Base-by-base conservation (phyloP, 202 grass and related monocot genomes). In the Elaeis oleifera region DNA sequence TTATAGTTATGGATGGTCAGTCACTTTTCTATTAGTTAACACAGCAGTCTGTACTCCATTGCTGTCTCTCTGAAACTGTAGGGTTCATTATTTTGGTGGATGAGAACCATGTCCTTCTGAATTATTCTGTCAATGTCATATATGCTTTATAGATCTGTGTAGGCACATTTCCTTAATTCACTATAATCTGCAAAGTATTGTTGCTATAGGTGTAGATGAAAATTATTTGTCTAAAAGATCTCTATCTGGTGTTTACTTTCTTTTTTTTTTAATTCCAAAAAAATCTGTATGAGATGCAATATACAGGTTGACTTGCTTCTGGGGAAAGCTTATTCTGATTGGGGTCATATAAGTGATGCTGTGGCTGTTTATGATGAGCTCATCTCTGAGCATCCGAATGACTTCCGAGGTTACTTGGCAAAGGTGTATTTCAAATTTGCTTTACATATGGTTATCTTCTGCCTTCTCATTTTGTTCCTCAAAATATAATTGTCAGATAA, bases 261-360 rank as follows among this genome's bases (percentile, higher is more conserved):
- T 70, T 68, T 39, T 49, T 58, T 76, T 57, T 54, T 24, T 24
- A 59, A 59, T 75, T 27, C 15, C 49, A 18, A 22, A 15, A 54
- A 0, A 27, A 31, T 29, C 11, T 54, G 58, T 8, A 53, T 61
- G 61, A 18, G 6, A 63, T 72, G 39, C 49, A 32, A 50, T 59
- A 16, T 58, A 28, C 67, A 96, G 87, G 81, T 96, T 53, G 84
- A 96, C 60, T 79, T 96, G 76, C 86, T 96, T 72, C 67, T 96
- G 58, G 90, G 90, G 52, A 96, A 96, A 68, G 78, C 84, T 53
- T 96, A 90, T 83, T 90, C 90, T 73, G 79, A 88, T 51, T 96
- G 86, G 90, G 84, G 81, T 18, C 87, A 79, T 79, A 68, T 90
- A 36, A 81, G 84, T 64, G 87, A 96, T 69, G 87, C 87, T 81